Evolutionary conservation across 352 stramenopile species (phyloP), one percentile per base, ranked within the genome.

Genomic region (Halophytophthora batemanensis): DNA sequence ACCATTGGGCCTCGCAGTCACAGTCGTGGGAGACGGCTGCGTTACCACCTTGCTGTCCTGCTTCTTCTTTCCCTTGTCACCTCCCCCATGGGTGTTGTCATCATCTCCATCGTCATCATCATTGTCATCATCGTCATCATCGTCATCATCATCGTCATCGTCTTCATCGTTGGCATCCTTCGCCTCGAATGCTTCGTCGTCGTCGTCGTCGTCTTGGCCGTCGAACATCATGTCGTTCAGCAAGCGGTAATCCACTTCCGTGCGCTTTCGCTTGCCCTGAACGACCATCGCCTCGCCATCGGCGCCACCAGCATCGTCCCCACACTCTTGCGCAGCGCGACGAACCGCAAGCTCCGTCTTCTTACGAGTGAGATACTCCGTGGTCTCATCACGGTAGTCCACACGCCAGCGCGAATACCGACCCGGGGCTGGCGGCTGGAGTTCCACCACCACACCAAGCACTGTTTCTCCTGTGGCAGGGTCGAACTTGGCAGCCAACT

Each of bases 161-260:
- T 67, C 59, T 13, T 68, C 71, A 43, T 69, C 63, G 28, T 61
- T 62, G 2, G 53, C 68, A 36, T 86, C 59, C 51, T 83, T 77
- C 29, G 66, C 69, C 25, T 77, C 72, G 22, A 69, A 66, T 1
- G 63, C 71, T 31, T 82, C 68, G 44, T 69, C 58, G 0, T 74
- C 71, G 45, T 94, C 83, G 15, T 76, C 74, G 41, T 69, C 60
- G 23, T 73, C 82, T 48, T 85, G 71, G 0, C 74, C 77, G 1
- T 69, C 78, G 59, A 93, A 95, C 59, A 95, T 73, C 23, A 83
- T 42, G 44, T 82, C 74, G 50, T 95, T 92, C 12, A 95, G 70
- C 35, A 73, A 59, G n/a, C 72, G 80, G 46, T 95, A 95, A 64
- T 95, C 71, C 13, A 95, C 84, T 2, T 71, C 63, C 14, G 66